Evolutionary conservation across 2,329 filamentous ascomycete species (phyloP).

Genomic region (Rhexocercosporidium sp.): DNA sequence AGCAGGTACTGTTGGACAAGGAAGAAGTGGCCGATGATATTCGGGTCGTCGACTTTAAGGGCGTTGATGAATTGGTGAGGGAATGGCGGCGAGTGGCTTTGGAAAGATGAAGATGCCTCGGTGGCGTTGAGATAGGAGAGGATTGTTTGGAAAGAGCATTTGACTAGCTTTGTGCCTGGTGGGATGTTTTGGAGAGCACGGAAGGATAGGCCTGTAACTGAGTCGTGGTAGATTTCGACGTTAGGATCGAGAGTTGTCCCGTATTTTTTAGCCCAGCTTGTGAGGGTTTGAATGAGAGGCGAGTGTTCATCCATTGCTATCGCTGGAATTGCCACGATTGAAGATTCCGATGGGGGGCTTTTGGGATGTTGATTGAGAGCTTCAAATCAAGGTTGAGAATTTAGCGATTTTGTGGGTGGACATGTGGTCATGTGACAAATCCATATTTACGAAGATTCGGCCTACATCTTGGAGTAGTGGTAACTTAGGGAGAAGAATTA

Average conservation of each 20-base stretch:
- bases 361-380: neutral
- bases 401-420: neutral
- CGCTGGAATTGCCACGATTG: neutral
- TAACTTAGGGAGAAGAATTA: too few species aligned
- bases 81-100: slow-evolving; percentile 45
- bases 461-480: too few species aligned
- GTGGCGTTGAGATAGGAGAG: slow-evolving; percentile 65
- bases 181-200: slow-evolving; percentile 35
- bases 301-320: neutral
- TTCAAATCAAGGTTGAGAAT: neutral
- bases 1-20: slow-evolving; percentile 70
- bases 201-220: slow-evolving; percentile 59
- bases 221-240: slow-evolving; percentile 58
- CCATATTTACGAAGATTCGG: too few species aligned
- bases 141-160: slow-evolving; percentile 56
- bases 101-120: slow-evolving; percentile 40
- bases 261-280: slow-evolving; percentile 54
- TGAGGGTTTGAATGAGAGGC: neutral
- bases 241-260: slow-evolving; percentile 55
- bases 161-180: slow-evolving; percentile 49
- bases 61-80: slow-evolving; percentile 54
- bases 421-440: neutral
- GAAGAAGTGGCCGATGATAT: slow-evolving; percentile 70
- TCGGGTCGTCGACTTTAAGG: slow-evolving; percentile 50
- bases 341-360: neutral